Base-by-base conservation (phyloP, 2,329 filamentous ascomycete genomes). In the Emergomyces pasteurianus region DNA sequence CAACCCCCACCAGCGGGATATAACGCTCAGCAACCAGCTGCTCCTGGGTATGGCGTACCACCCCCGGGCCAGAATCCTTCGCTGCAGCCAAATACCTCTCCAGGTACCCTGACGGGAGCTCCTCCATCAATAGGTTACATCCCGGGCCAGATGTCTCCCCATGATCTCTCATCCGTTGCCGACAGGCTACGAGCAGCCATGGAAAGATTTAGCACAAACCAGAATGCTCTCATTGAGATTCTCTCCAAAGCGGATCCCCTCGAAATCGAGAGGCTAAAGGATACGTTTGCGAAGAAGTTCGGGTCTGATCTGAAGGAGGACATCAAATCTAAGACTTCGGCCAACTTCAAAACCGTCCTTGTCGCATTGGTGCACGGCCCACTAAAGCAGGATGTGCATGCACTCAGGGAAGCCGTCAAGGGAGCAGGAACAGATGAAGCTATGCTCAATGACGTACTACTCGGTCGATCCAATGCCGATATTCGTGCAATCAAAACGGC, bases 191-290 rank as follows among this genome's bases (percentile, higher is more conserved):
- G 89, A 54, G 81, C 81, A 65, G 89, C 90, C 6, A 94, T 95
- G 89, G 94, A 94, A 73, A 89, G 89, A 0, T 87, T 92, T 61
- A 90, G 90, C 31, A 94, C 89, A 0, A 83, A 95, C 67, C 89
- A 95, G 72, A 86, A 84, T 69, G 74, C 80, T 0, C 54, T 95
- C 26, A 90, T 92, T 64, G 76, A 78, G 5, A 76, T 85, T 2
- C 76, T 95, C 23, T 77, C 85, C 2, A 81, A 80, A 67, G 86
- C 89, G 65, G 88, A 92, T 63, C 86, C 90, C 0, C 76, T 89
- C 2, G 87, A 92, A 70, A 80, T 91, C 61, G 81, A 85, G 53
- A 77, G 81, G 7, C 78, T 91, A 61, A 82, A 84, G 53, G 70
- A 79, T 10, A 79, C 85, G 1, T 95, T 86, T 75, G 75, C 83